Evolutionary conservation across 345 rosid species (phyloP).

Genomic region (Mallotus nudiflorus): DNA sequence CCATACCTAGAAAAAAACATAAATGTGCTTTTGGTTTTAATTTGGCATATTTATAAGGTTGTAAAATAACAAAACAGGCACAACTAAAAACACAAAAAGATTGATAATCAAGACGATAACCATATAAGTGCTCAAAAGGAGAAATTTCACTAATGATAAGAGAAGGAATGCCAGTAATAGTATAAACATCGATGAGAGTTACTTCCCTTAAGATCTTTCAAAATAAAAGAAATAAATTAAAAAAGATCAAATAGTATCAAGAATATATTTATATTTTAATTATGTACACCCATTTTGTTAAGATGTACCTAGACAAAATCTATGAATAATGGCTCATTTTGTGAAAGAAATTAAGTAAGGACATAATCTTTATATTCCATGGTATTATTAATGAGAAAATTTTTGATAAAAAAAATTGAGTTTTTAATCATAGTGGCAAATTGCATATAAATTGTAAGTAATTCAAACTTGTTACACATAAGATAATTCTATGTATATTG

Average conservation of each 20-base stretch:
- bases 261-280: neutral
- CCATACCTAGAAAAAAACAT: neutral
- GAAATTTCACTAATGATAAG: neutral
- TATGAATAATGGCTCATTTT: neutral
- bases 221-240: conserved; percentile 7
- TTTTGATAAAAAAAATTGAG: neutral
- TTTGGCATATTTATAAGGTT: neutral
- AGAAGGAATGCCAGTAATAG: neutral
- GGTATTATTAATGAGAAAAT: neutral
- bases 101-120: neutral
- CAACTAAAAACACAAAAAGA: neutral
- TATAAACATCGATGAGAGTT: neutral
- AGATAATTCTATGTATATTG: neutral
- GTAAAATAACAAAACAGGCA: neutral
- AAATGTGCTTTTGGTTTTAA: neutral
- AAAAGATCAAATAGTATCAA: neutral
- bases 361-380: neutral
- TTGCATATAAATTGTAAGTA: neutral
- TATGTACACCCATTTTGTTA: conserved; percentile 10
- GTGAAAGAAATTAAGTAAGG: neutral
- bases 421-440: neutral
- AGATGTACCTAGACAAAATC: conserved; percentile 10
- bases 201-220: too few relatives aligned
- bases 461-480: neutral
- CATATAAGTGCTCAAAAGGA: neutral